Evolutionary conservation across 1,284 basidiomycete genomes (phyloP), one percentile per base, ranked within the genome.

Genomic region (Pascua sp.): DNA sequence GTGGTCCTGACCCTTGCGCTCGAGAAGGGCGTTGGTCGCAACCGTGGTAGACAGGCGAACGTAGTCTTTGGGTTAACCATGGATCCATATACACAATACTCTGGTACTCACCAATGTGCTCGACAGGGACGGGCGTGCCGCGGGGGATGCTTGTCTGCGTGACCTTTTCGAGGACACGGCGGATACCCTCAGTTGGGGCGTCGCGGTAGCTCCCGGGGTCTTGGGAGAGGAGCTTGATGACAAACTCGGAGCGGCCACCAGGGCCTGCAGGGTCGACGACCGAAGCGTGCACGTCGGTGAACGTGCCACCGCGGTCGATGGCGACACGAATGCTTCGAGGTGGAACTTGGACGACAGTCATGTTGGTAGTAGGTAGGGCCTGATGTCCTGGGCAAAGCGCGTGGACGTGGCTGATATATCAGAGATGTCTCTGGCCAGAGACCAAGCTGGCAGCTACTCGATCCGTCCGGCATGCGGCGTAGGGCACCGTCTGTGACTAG

Each of bases 21-120:
- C 95, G 7, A 98, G 82, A 0, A 98, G 82, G 0, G 95, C 94
- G 67, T 98, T 98, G 15, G 95, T 98, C 68, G 60, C 95, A 2
- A 98, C 92, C 0, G 95, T 98, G 0, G 95, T 98, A 0, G 90
- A 92, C 4, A 97, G 80, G 15, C 93, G 85, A 61, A 96, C 92
- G 71, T 91, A 93, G 67, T 95, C 92, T 92, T 58, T 7, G 8
- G n/a, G 49, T 62, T 37, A 55, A 51, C 44, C 16, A 36, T 42
- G 12, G 11, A n/a, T 67, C 5, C 60, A 66, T 16, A 69, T 55
- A 12, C 60, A 59, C 50, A 72, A 32, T 4, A 7, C 24, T 32
- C 24, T 7, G 7, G 24, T 32, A 57, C 66, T 61, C 39, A 69
- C 68, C 92, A 58, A 97, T 91, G 77, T 91, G 90, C 62, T 87